Conservation (phyloP, 1,284 basidiomycete genomes). For the Sphagnurus paluster region DNA sequence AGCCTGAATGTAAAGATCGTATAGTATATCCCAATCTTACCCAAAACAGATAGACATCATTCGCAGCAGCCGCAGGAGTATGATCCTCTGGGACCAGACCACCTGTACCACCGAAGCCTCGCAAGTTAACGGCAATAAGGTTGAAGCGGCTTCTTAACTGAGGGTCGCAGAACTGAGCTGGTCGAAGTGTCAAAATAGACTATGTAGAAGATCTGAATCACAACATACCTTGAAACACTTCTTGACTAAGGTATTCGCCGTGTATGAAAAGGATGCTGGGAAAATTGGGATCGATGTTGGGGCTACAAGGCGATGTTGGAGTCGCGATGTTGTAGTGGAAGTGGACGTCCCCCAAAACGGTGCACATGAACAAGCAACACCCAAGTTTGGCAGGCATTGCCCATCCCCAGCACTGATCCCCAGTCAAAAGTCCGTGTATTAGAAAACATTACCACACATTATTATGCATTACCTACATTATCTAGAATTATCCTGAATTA, state of each 20-base stretch:
- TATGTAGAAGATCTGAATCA: no score
- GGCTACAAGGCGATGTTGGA: conserved; percentile 29
- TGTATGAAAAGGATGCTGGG: conserved; percentile 40
- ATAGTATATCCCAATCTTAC: conserved; percentile 14
- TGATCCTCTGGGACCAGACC: conserved; percentile 27
- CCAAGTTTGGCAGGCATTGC: no score
- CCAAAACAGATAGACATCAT: conserved; percentile 32
- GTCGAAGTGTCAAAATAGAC: no score
- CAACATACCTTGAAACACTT: conserved; percentile 36
- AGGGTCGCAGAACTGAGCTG: no score
- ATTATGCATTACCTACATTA: no score
- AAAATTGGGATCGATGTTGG: conserved; percentile 29
- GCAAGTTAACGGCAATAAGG: conserved; percentile 34
- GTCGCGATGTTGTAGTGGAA: conserved; percentile 39
- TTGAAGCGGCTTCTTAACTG: conserved; percentile 33
- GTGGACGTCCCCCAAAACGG: conserved; percentile 29
- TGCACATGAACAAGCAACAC: no score
- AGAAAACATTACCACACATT: no score
- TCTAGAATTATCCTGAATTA: no score
- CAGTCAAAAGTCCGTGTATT: no score
- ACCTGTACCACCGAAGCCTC: conserved; percentile 31
- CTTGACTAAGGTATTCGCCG: conserved; percentile 31
- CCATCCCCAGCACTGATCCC: no score
- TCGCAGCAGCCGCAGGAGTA: conserved; percentile 30
- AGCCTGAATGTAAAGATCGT: not conserved